Conservation (phyloP, 805 yeast genomes). For the Hanseniaspora hatyaiensis region DNA sequence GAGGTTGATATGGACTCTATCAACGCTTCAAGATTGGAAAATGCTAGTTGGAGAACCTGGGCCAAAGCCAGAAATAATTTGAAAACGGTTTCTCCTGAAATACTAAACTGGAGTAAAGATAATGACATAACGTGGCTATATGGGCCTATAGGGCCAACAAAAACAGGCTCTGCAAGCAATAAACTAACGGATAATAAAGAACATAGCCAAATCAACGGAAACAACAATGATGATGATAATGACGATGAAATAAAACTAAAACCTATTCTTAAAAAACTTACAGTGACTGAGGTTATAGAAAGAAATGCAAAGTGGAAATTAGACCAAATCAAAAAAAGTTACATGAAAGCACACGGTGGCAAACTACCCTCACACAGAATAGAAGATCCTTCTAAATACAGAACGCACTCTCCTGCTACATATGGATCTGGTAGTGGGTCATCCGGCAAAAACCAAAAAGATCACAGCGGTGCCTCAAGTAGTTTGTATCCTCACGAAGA, state of each 20-base stretch:
- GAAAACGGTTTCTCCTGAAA: slow-evolving; percentile 77
- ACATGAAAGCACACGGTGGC: slow-evolving; percentile 76
- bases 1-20: slow-evolving; percentile 48
- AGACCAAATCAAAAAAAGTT: slow-evolving; percentile 55
- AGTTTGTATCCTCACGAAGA: slow-evolving; percentile 26
- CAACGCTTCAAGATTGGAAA: slow-evolving; percentile 65
- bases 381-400: slow-evolving; percentile 21
- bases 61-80: slow-evolving; percentile 73
- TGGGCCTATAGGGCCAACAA: slow-evolving; percentile 52
- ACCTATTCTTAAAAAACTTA: slow-evolving; percentile 79
- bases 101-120: slow-evolving; percentile 92
- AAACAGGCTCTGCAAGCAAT: slow-evolving; percentile 16
- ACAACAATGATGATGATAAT: slow-evolving; percentile 20
- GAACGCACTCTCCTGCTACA: slow-evolving; percentile 23
- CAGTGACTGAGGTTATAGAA: slow-evolving; percentile 61
- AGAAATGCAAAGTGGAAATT: slow-evolving; percentile 31
- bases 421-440: neutral
- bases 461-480: no score
- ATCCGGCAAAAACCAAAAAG: neutral
- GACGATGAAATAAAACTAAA: slow-evolving; percentile 35
- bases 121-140: slow-evolving; percentile 96
- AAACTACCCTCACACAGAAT: slow-evolving; percentile 20
- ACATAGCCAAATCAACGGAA: slow-evolving; percentile 34
- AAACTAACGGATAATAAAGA: slow-evolving; percentile 23
- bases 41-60: slow-evolving; percentile 98